Percentiles rank a stretch among this genome's conserved stretches.
These are phyloP conservation scores for Heritiera littoralis DNA, from an alignment of 345 rosid genomes.

Conservation along the genomic window DNA sequence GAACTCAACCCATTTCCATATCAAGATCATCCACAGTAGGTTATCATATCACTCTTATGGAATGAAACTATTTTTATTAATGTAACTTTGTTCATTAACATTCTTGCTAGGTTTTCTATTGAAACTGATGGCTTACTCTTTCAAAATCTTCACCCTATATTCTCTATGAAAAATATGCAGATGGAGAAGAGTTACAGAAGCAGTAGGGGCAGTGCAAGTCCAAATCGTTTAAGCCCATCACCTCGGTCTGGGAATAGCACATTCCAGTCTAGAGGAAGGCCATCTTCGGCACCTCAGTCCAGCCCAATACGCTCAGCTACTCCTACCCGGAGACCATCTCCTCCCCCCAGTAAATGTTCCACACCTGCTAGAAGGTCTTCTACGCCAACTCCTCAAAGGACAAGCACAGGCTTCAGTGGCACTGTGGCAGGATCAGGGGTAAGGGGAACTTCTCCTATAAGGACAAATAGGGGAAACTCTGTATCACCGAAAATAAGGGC, in stretches of 20 bases:
- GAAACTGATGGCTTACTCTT: background rate
- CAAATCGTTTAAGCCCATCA: conserved; percentile 89
- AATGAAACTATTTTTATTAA: conserved; percentile 4
- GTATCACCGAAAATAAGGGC: conserved; percentile 86
- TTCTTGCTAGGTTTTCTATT: background rate
- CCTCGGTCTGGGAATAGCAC: conserved; percentile 68
- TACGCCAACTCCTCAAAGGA: conserved; percentile 78
- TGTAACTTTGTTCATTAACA: background rate
- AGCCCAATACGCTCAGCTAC: conserved; percentile 66
- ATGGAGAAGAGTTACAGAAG: conserved; percentile 91
- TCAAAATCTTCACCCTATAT: background rate
- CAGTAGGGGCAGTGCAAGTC: conserved; percentile 96
- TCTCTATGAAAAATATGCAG: conserved; percentile 41
- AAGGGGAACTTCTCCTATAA: conserved; percentile 80
- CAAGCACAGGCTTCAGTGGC: conserved; percentile 56
- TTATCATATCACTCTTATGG: conserved; percentile 20
- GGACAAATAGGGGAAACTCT: conserved; percentile 76
- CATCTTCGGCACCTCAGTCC: conserved; percentile 72
- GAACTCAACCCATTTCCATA: conserved; percentile 84
- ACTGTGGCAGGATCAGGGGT: conserved; percentile 42
- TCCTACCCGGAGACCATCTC: conserved; percentile 74
- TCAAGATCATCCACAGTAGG: conserved; percentile 94
- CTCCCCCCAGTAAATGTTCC: conserved; percentile 69
- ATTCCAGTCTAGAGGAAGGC: conserved; percentile 77
- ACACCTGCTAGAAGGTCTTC: conserved; percentile 64